Percentiles rank a stretch among this genome's conserved stretches.
These are phyloP conservation scores for Ramaria sp. DNA, from an alignment of 768 basidiomycete species.

Conservation along the genomic window DNA sequence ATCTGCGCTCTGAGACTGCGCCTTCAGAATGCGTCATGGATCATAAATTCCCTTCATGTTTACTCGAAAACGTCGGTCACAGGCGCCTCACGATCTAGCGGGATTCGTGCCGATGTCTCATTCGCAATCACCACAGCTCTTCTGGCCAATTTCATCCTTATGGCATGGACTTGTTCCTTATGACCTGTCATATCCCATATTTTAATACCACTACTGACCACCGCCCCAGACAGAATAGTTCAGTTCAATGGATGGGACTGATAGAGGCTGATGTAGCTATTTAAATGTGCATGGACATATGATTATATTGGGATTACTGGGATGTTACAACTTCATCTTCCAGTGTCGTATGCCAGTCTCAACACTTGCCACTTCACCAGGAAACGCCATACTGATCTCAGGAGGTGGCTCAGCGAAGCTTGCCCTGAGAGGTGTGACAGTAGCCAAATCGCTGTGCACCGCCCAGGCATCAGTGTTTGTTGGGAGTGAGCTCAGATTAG, in stretches of 20 bases:
- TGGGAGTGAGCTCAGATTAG: constrained; percentile 47
- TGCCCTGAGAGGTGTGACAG: constrained; percentile 70
- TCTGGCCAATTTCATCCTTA: not conserved
- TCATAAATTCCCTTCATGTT: constrained; percentile 68
- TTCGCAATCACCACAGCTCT: not conserved
- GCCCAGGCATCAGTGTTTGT: constrained; percentile 80
- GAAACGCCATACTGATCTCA: constrained; percentile 11
- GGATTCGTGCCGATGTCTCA: not conserved
- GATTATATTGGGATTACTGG: not conserved
- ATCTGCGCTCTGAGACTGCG: constrained; percentile 4
- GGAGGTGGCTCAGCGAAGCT: constrained; percentile 54
- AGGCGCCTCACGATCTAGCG: constrained; percentile 14
- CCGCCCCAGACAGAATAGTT: not conserved
- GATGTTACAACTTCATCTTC: constrained; percentile 40
- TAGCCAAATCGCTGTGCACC: constrained; percentile 54
- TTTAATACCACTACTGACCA: not conserved
- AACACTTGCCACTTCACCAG: constrained; percentile 7
- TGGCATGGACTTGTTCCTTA: not conserved
- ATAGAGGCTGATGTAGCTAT: not conserved
- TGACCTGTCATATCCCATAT: not conserved
- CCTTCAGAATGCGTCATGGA: constrained; percentile 67
- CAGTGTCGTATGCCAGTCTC: constrained; percentile 35
- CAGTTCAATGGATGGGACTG: not conserved
- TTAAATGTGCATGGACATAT: not conserved
- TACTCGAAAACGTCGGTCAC: constrained; percentile 48